Evolutionary conservation across 1,284 basidiomycete species (phyloP), one percentile per base, ranked within the genome.

Genomic region (Tilletia caries): DNA sequence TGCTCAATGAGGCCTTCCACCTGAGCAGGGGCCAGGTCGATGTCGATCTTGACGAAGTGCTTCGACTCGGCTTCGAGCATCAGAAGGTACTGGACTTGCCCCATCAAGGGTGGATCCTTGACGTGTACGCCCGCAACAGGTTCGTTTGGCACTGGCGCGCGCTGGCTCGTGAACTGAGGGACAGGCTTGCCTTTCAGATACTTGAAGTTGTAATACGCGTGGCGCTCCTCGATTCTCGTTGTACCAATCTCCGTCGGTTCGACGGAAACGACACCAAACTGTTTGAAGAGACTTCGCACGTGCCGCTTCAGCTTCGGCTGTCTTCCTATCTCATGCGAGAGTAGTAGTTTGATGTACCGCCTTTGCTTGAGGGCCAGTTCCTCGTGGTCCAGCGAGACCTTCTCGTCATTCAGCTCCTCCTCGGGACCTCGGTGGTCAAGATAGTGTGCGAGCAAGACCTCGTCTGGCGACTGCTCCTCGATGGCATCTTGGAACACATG

Each of bases 151-250:
- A 37, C 20, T 8, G 60, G 54, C 32, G 29, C 20, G 46, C 23
- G 44, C 34, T 23, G 8, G 6, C 34, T 23, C 6, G 46, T 80
- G 87, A 97, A 90, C 6, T 89, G 87, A n/a, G 83, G 83, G 37
- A 93, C 87, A 12, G 89, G 90, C 83, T 98, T 98, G 76, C 90
- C 87, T 50, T 88, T 86, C 48, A 98, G 86, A 85, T 97, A 98
- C 86, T 98, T 98, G 89, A 98, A 98, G 76, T 90, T 95, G 81
- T 90, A 93, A 84, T 92, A 96, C 0, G 89, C 88, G 83, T 97
- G 92, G 76, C 90, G 89, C 75, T 94, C 90, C 79, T 95, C 92
- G 67, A 98, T 97, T 82, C 95, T 93, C 32, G 86, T 86, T 74
- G 92, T 86, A n/a, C 96, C 96, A 67, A 90, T 89, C 67, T 97